These are phyloP conservation scores for Lactarius psammicola DNA, from an alignment of 768 basidiomycete species.

Conservation along the genomic window DNA sequence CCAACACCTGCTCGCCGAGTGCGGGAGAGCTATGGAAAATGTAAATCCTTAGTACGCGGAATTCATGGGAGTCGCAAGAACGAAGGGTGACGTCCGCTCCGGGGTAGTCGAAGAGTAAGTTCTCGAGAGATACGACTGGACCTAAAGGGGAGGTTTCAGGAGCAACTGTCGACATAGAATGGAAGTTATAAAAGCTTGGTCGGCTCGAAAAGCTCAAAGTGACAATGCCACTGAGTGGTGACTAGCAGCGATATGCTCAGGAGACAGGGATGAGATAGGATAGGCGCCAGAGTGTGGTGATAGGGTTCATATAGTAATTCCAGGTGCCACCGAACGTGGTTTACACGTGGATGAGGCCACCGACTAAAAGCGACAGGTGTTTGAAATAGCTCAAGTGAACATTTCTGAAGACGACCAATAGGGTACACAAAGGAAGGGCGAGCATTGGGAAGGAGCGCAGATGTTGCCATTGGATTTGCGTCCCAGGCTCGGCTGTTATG, in stretches of 20 bases:
- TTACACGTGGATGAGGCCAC: neutral
- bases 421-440: no score
- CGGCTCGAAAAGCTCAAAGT: no score
- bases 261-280: neutral
- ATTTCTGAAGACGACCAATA: no score
- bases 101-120: conserved; percentile 39
- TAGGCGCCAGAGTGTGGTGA: neutral
- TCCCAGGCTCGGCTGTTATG: no score
- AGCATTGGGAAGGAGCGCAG: no score
- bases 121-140: neutral
- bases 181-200: neutral
- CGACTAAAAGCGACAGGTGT: neutral
- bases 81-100: conserved; percentile 46
- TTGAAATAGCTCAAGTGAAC: no score
- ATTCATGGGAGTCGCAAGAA: conserved; percentile 43
- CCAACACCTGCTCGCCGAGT: conserved; percentile 33
- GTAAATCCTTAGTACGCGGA: conserved; percentile 45
- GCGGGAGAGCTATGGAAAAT: conserved; percentile 45
- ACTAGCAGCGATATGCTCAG: neutral
- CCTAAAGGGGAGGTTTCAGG: neutral
- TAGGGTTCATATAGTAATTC: no score
- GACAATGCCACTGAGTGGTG: no score
- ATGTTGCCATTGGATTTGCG: no score
- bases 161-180: neutral
- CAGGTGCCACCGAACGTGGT: no score